Base-by-base conservation (phyloP, 305 asterid species). In the Fraxinus dipetala region DNA sequence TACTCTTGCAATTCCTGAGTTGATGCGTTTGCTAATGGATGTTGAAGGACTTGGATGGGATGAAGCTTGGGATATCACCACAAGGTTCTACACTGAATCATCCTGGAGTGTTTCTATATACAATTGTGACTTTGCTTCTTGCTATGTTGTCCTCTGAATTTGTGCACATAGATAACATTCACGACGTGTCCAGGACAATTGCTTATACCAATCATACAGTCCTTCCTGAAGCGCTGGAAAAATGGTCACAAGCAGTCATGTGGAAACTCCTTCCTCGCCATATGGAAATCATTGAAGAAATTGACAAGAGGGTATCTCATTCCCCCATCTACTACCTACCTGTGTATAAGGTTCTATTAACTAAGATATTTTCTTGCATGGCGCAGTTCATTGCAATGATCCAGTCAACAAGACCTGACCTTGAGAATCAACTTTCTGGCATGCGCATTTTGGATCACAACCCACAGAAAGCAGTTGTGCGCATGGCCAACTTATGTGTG, bases 261-360 rank as follows among this genome's bases (percentile, higher is more conserved):
- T 92, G 98, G 98, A 96, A 96, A 89, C 99, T 96, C 83, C 98
- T 96, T 85, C 99, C 99, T 31, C 98, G 99, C 78, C 98, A 93
- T 84, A 96, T 96, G 99, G 97, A 96, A 82, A 96, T 96, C 89
- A 94, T 96, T 79, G 90, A 88, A 88, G 99, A 96, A 90, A 92
- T 96, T 79, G 99, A 96, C 88, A 96, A 89, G 85, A 91, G 98
- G 97, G 99, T 96, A 89, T 26, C 48, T 22, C 77, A 34, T 78
- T 78, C 72, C 43, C 38, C 56, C 79, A 40, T 38, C 85, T 11
- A 1, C 38, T 63, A n/a, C 43, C 56, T 72, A 48, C 45, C 38
- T 82, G 43, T 48, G 32, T 22, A 36, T 56, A 73, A 75, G 74
- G 82, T 81, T 77, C 78, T 75, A 26, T 82, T 72, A 31, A 81